Evolutionary conservation across 2,329 filamentous ascomycete species (phyloP), one percentile per base, ranked within the genome.

Genomic region (Tetracladium maxilliforme): DNA sequence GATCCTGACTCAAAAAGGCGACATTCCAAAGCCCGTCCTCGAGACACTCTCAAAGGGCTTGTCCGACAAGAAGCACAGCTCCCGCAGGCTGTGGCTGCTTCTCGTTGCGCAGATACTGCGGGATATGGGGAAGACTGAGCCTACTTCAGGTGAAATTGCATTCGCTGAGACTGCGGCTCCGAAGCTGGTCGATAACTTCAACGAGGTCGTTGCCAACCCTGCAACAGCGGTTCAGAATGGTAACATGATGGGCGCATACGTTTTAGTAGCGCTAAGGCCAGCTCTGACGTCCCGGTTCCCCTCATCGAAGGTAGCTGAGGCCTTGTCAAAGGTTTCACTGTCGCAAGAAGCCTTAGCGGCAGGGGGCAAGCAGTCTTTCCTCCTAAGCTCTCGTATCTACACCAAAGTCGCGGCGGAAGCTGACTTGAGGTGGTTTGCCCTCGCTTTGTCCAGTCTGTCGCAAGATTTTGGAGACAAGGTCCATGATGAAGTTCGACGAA

Each of bases 331-430:
- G 39, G 61, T 68, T 14, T 57, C 68, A 16, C 52, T 84, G 14
- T 47, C 64, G 14, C 66, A 71, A 24, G 72, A 82, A 38, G 70
- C 70, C 8, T 59, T 92, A 31, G 61, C 63, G 3, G 48, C 73
- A 19, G 71, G 75, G n/a, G 73, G 81, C 1, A 93, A 92, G 45
- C 74, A 80, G 10, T 92, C 87, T 0, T 90, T 92, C 46, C 56
- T 95, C 12, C 61, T 95, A 6, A 93, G 81, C 40, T 66, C 78
- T 17, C 77, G 80, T 32, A 70, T 93, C 5, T 95, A 90, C 50
- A 73, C 75, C 19, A 94, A 93, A 43, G 42, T 93, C 14, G 61
- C 64, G 3, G 53, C 61, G 1, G 71, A 77, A 28, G 79, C 86
- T 26, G 90, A 98, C 39, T 57, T 84, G 12, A 59, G 57, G 27